Conservation (phyloP, 257 asterid species). For the Solanum clarkiae region DNA sequence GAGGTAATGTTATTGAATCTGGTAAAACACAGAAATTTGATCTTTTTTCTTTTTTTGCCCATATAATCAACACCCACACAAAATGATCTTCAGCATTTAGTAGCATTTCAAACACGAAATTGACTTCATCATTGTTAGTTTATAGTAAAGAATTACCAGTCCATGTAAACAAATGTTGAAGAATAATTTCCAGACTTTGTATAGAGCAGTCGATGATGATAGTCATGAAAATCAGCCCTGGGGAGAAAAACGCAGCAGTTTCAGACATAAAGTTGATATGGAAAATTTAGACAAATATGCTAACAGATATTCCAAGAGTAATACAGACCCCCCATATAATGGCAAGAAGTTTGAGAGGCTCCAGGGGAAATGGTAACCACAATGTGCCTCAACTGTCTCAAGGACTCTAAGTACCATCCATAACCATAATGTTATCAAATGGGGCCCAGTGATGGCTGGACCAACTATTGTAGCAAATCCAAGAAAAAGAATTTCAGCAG, state of each 20-base stretch:
- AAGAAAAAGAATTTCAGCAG: constrained; percentile 92
- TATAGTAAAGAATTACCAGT: constrained; percentile 47
- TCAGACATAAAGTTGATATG: constrained; percentile 8
- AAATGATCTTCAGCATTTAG: background rate
- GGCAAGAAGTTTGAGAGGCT: constrained; percentile 92
- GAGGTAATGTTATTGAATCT: background rate
- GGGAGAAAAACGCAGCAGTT: constrained; percentile 3
- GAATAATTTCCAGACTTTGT: constrained; percentile 97
- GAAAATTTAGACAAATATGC: background rate
- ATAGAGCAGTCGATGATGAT: constrained; percentile 92
- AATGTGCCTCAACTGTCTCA: constrained; percentile 97
- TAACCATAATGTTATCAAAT: constrained; percentile 82
- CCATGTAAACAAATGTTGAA: constrained; percentile 96
- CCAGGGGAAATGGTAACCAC: constrained; percentile 97
- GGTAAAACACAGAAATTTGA: background rate
- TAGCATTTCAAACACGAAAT: background rate
- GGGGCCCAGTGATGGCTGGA: constrained; percentile 98
- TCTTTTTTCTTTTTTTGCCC: background rate
- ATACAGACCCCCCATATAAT: constrained; percentile 89
- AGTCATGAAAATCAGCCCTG: constrained; percentile 98
- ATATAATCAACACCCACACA: background rate
- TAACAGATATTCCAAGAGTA: background rate
- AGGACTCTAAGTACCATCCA: constrained; percentile 98
- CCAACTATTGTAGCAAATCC: constrained; percentile 96
- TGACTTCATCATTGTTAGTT: background rate